These are phyloP conservation scores for Murraya koenigii DNA, from an alignment of 345 rosid genomes.

Conservation along the genomic window DNA sequence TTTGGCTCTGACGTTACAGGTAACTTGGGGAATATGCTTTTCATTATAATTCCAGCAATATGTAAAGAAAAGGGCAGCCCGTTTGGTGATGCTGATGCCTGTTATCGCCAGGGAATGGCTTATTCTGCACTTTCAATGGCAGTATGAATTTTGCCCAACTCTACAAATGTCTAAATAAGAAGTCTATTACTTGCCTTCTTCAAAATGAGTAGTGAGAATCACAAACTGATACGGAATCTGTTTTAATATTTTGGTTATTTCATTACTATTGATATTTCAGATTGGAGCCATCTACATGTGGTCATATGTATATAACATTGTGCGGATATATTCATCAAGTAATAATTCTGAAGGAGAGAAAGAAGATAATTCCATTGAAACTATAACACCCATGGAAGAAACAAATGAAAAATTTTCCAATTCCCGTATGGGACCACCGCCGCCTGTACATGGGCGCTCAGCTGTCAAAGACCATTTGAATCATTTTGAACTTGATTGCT, in stretches of 20 bases:
- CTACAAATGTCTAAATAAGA: background rate
- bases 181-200: background rate
- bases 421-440: background rate
- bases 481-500: constrained; percentile 4
- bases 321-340: constrained; percentile 32
- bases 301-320: constrained; percentile 45
- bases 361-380: background rate
- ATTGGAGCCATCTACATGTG: constrained; percentile 45
- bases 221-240: background rate
- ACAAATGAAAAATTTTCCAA: constrained; percentile 5
- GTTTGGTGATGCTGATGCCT: constrained; percentile 26
- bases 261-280: constrained; percentile 23
- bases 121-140: constrained; percentile 44
- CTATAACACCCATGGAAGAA: background rate
- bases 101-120: constrained; percentile 24
- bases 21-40: constrained; percentile 34
- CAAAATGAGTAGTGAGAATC: background rate
- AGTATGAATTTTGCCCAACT: constrained; percentile 19
- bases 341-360: constrained; percentile 9
- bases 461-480: background rate
- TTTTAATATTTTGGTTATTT: background rate
- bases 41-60: constrained; percentile 35
- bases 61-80: constrained; percentile 29
- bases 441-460: constrained; percentile 15
- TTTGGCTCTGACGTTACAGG: constrained; percentile 16